Evolutionary conservation across 2,329 filamentous ascomycete species (phyloP), one percentile per base, ranked within the genome.

Genomic region (Fusarium goolgardi): DNA sequence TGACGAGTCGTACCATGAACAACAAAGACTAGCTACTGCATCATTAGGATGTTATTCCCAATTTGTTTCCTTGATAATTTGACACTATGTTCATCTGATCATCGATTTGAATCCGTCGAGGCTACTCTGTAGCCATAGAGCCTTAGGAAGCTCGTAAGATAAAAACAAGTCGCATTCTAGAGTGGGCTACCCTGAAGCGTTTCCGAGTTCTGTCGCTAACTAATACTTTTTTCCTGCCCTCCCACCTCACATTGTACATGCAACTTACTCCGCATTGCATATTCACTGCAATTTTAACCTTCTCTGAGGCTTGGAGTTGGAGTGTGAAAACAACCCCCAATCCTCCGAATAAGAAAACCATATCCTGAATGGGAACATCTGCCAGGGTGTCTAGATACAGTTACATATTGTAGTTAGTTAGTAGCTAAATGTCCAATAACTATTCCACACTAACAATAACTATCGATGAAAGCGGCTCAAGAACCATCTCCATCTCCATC

Each of bases 391-490:
- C n/a, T 20, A 20, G 35, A 11, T 12, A 20, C 11, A 20, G 16
- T 34, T n/a, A n/a, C n/a, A n/a, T 35, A 18, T 18, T n/a, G n/a
- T 4, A 15, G n/a, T 39, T 39, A 20, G n/a, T 8, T 16, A 32
- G 15, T 32, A 16, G 31, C 13, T 16, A 11, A 29, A 29, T 9
- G 13, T 9, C 5, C 35, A 21, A 13, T 3, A 37, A 21, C 12
- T 21, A 20, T 39, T 21, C 7, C 35, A 20, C 18, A 21, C 35
- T 39, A 21, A 21, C 12, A 39, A 39, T 39, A n/a, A n/a, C n/a
- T n/a, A 43, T 27, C 40, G 40, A 43, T 27, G 40, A 27, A 37
- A 81, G 78, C 23, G 23, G 23, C 41, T 41, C 23, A 16, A 34
- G 32, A 34, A 49, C 32, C 27, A 41, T 57, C 45, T 11, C 27